phyloP scores from a whole-genome alignment of 1,139 yeast genomes.

The Geotrichum reessii region DNA sequence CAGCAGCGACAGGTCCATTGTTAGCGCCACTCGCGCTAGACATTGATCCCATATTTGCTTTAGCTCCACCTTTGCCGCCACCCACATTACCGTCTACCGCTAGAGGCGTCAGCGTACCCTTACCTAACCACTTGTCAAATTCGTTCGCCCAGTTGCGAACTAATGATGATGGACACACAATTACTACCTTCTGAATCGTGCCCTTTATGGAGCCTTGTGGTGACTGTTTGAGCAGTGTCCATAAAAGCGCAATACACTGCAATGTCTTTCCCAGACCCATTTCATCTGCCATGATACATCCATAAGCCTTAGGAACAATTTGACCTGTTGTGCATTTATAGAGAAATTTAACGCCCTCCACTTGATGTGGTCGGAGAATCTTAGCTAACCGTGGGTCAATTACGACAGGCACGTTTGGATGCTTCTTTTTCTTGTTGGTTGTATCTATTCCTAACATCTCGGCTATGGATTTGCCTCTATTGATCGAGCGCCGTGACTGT shows the following conservation, averaged over 20 bases:
- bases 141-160: constrained; percentile 98
- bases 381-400: constrained; percentile 85
- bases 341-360: constrained; percentile 88
- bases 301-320: constrained; percentile 79
- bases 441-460: constrained; percentile 73
- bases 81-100: constrained; percentile 95
- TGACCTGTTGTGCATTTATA: constrained; percentile 89
- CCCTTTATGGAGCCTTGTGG: constrained; percentile 67
- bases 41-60: constrained; percentile 14
- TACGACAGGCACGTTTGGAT: constrained; percentile 89
- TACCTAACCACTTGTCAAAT: constrained; percentile 91
- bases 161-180: constrained; percentile 92
- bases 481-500: constrained; percentile 34
- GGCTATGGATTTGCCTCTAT: constrained; percentile 60
- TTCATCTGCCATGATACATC: constrained; percentile 99
- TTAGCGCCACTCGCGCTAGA: constrained; percentile 36
- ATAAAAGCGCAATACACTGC: constrained; percentile 86
- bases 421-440: constrained; percentile 46
- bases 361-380: constrained; percentile 89
- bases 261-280: constrained; percentile 97
- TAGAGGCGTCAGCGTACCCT: constrained; percentile 78
- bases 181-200: constrained; percentile 83
- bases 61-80: constrained; percentile 45
- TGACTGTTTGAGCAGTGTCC: constrained; percentile 88
- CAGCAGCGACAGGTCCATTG: constrained; percentile 47